Base-by-base conservation (phyloP, 345 rosid species). In the Limnanthes douglasii region DNA sequence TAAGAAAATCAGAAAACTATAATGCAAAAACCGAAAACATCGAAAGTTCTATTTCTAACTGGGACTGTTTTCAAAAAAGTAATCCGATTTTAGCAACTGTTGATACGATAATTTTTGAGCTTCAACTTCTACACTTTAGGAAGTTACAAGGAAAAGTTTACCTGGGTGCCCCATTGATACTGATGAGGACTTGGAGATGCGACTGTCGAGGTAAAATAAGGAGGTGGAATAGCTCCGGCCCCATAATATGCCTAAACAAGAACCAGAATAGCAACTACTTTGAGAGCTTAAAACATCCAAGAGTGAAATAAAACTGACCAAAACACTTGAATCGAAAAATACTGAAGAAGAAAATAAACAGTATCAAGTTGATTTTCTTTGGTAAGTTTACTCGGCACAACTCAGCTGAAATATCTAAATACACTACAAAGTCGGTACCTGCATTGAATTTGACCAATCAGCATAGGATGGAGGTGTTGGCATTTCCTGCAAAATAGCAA, bases 81-180 rank as follows among this genome's bases (percentile, higher is more conserved):
- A 6, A 9, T 7, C n/a, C n/a, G n/a, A n/a, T n/a, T n/a, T n/a
- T n/a, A n/a, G n/a, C n/a, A n/a, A n/a, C n/a, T n/a, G n/a, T n/a
- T n/a, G n/a, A n/a, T n/a, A n/a, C n/a, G n/a, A n/a, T n/a, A n/a
- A n/a, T n/a, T n/a, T n/a, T n/a, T n/a, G n/a, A n/a, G n/a, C n/a
- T n/a, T n/a, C n/a, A n/a, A n/a, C n/a, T n/a, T n/a, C n/a, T n/a
- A n/a, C n/a, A n/a, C 7, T 47, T 38, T 1, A 30, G 12, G 27
- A 44, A 26, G 15, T 20, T 3, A 21, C 15, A 15, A 37, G 42
- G 31, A 19, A 28, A 18, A 43, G 40, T 59, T 56, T 49, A 90
- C 98, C 86, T 90, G 96, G 62, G 79, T 42, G 40, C 92, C 75
- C 97, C 95, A 83, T 35, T 83, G 26, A 56, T 92, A 92, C 7